Evolutionary conservation across 495 filamentous ascomycete genomes (phyloP).

Genomic region (Neurospora sp.): DNA sequence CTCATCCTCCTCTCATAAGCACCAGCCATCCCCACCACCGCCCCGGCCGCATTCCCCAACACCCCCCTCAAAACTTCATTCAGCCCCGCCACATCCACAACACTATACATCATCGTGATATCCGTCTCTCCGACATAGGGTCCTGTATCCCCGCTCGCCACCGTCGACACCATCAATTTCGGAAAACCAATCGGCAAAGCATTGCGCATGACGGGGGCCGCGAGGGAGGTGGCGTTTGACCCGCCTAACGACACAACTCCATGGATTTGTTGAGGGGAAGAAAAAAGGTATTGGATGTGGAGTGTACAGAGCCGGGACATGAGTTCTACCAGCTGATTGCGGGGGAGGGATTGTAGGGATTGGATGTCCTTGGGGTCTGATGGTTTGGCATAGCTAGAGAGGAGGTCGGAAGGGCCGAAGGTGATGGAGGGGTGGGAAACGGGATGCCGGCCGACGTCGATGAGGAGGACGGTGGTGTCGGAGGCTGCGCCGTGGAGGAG

Average conservation of each 20-base stretch:
- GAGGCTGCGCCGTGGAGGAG: constrained; percentile 5
- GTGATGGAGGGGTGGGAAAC: constrained; percentile 35
- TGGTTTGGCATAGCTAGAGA: constrained; percentile 1
- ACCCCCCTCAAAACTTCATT: constrained; percentile 48
- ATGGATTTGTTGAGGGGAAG: constrained; percentile 25
- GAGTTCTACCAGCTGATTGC: constrained; percentile 32
- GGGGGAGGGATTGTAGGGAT: background rate
- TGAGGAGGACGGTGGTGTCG: constrained; percentile 29
- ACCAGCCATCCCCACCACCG: constrained; percentile 44
- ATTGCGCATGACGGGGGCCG: constrained; percentile 45
- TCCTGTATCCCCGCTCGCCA: constrained; percentile 50
- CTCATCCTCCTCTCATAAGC: constrained; percentile 26
- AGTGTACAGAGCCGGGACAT: constrained; percentile 34
- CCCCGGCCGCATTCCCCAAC: constrained; percentile 50
- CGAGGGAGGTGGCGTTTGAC: no score
- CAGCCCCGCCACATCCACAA: constrained; percentile 58
- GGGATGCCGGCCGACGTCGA: constrained; percentile 45
- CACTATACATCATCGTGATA: constrained; percentile 58
- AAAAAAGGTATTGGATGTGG: constrained; percentile 25
- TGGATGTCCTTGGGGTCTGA: constrained; percentile 10
- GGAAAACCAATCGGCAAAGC: constrained; percentile 53
- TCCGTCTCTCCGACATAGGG: constrained; percentile 54
- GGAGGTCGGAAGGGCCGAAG: constrained; percentile 30
- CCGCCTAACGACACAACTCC: no score
- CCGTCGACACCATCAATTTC: constrained; percentile 59